A percentile compares a stretch with the other conserved stretches of the same genome.
These are phyloP conservation scores for Solanum arcanum DNA, from an alignment of 257 asterid genomes.

Conservation along the genomic window DNA sequence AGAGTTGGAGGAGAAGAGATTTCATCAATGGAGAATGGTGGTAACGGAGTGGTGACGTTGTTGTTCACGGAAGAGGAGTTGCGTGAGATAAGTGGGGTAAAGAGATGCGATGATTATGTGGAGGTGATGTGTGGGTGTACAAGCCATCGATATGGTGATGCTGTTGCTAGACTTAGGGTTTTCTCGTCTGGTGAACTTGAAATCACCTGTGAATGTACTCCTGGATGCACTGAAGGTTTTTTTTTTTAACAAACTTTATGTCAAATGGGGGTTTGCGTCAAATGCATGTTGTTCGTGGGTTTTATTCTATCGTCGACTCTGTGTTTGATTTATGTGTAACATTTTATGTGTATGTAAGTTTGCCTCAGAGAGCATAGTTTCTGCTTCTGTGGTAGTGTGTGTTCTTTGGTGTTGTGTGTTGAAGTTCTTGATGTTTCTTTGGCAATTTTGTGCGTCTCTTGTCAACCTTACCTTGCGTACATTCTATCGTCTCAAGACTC, in stretches of 20 bases:
- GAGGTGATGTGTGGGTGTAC: conserved; percentile 57
- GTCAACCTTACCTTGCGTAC: not conserved
- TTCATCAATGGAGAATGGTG: conserved; percentile 1
- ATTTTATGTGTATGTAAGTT: conserved; percentile 14
- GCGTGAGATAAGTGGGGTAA: conserved; percentile 26
- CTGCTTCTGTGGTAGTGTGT: not conserved
- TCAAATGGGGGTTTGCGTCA: conserved; percentile 5
- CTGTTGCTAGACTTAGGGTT: conserved; percentile 55
- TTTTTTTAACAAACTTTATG: not conserved
- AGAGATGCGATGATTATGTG: conserved; percentile 34
- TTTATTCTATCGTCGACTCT: not conserved
- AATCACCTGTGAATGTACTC: conserved; percentile 49
- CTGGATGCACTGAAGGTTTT: conserved; percentile 48
- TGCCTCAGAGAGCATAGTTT: conserved; percentile 8
- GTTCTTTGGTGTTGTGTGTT: not conserved
- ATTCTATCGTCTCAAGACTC: not conserved
- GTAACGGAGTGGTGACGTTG: conserved; percentile 1
- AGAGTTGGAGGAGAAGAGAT: not conserved
- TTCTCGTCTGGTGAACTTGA: conserved; percentile 40
- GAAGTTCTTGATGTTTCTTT: not conserved
- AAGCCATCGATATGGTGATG: conserved; percentile 55
- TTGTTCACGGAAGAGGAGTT: conserved; percentile 33
- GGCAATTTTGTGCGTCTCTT: not conserved
- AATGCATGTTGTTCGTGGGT: conserved; percentile 12
- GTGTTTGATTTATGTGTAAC: not conserved